phyloP scores from a whole-genome alignment of 768 basidiomycete species.

The Pleurotus ostreatus region DNA sequence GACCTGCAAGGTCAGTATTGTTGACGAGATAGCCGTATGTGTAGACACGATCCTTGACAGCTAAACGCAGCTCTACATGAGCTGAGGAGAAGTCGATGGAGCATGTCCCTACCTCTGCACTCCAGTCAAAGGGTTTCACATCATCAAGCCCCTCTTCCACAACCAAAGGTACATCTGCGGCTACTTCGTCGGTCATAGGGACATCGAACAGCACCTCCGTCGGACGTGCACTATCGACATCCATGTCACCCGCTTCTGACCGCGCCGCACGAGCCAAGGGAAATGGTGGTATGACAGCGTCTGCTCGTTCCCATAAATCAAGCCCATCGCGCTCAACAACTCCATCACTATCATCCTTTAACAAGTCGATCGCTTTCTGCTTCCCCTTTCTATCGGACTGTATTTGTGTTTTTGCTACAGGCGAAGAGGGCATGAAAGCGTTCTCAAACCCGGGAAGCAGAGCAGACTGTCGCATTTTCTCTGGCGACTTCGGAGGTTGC shows the following conservation, averaged over 20 bases:
- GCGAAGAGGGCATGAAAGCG: constrained; percentile 41
- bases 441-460: constrained; percentile 54
- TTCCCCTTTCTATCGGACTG: constrained; percentile 14
- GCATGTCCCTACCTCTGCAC: constrained; percentile 42
- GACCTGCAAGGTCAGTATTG: constrained; percentile 46
- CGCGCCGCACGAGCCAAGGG: not conserved
- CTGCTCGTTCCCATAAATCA: not conserved
- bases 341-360: not conserved
- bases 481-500: constrained; percentile 20
- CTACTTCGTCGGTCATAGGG: constrained; percentile 32
- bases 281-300: not conserved
- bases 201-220: constrained; percentile 17
- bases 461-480: constrained; percentile 19
- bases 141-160: constrained; percentile 25
- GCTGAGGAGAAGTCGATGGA: not conserved
- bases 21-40: constrained; percentile 38
- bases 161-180: constrained; percentile 18
- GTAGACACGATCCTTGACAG: constrained; percentile 58
- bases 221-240: not conserved
- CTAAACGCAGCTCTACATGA: constrained; percentile 27
- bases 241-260: not conserved
- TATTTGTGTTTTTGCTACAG: constrained; percentile 21
- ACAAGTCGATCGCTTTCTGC: not conserved
- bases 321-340: not conserved
- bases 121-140: constrained; percentile 46